Base-by-base conservation (phyloP, 495 filamentous ascomycete species). In the Rhypophila decipiens region DNA sequence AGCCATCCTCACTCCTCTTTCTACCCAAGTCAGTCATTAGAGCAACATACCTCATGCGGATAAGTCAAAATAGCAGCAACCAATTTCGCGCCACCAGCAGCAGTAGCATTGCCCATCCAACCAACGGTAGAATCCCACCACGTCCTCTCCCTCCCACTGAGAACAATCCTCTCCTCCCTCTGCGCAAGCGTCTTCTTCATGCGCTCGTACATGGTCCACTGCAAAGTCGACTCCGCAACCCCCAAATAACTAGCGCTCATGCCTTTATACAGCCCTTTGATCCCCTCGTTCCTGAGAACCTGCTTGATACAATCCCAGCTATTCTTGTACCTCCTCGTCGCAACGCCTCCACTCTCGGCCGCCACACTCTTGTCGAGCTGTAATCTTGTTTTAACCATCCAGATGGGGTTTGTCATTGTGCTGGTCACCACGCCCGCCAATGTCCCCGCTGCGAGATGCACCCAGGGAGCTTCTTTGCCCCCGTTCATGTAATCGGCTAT, bases 331-430 rank as follows among this genome's bases (percentile, higher is more conserved):
- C 77, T 79, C 5, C 87, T 76, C 19, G 67, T 66, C 8, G 65
- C 60, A 3, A 59, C 58, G 29, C 66, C 67, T n/a, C 69, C 70
- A 11, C 68, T 76, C 60, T 64, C 75, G 61, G 51, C 71, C 8
- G 75, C 72, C 39, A 67, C 62, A 46, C 80, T 80, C 63, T 84
- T 87, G 60, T 95, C 89, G 8, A 95, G 81, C 70, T 95, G 89
- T 47, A 95, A 55, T 35, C 89, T 77, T 20, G 89, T 95, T 71
- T 95, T 95, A 44, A 95, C 78, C 39, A 95, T 73, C 89, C 89
- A 95, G 49, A 95, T 94, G 2, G 89, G 89, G 65, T 94, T 95
- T 15, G 89, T 95, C 15, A 83, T 87, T 3, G 88, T 93, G 17
- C 84, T 82, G 0, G 89, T 95, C 17, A 82, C 79, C 29, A 95